These are phyloP conservation scores for Naganishia randhawae DNA, from an alignment of 768 basidiomycete species.

Conservation along the genomic window DNA sequence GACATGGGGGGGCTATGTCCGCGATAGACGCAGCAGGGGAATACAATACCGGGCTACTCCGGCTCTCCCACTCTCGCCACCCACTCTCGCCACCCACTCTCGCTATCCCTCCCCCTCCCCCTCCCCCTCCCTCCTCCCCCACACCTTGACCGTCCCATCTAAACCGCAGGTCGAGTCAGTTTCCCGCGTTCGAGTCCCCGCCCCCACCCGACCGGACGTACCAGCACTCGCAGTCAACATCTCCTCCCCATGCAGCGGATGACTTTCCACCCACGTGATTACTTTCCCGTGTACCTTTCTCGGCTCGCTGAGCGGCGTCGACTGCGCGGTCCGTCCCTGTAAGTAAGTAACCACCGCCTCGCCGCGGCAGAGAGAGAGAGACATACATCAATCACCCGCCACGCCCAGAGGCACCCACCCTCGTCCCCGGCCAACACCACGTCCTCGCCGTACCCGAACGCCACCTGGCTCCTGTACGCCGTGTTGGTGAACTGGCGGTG, in stretches of 20 bases:
- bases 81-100: background rate
- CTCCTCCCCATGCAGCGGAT: constrained; percentile 71
- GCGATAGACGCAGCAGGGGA: too few relatives aligned
- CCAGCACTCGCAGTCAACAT: constrained; percentile 78
- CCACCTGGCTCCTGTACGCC: constrained; percentile 69
- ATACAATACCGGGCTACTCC: too few relatives aligned
- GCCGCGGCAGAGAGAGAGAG: background rate
- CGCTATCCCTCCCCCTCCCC: background rate
- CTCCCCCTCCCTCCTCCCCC: constrained; percentile 52
- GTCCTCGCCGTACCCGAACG: constrained; percentile 79
- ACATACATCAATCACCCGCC: constrained; percentile 85
- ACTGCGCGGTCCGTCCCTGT: background rate
- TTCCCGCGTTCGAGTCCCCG: background rate
- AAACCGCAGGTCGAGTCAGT: background rate
- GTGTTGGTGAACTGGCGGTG: constrained; percentile 19
- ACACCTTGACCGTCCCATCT: constrained; percentile 87
- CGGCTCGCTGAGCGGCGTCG: constrained; percentile 58
- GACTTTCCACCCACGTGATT: constrained; percentile 87
- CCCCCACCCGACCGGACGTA: constrained; percentile 22
- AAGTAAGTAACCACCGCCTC: background rate
- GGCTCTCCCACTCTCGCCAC: too few relatives aligned
- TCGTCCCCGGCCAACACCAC: constrained; percentile 84
- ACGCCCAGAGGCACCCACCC: constrained; percentile 79
- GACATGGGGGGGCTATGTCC: too few relatives aligned
- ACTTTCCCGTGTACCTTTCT: constrained; percentile 75